A percentile compares a stretch with the other conserved stretches of the same genome.
Conservation (phyloP, 2,329 filamentous ascomycete genomes). For the Cladosporium austrohemisphaericum region DNA sequence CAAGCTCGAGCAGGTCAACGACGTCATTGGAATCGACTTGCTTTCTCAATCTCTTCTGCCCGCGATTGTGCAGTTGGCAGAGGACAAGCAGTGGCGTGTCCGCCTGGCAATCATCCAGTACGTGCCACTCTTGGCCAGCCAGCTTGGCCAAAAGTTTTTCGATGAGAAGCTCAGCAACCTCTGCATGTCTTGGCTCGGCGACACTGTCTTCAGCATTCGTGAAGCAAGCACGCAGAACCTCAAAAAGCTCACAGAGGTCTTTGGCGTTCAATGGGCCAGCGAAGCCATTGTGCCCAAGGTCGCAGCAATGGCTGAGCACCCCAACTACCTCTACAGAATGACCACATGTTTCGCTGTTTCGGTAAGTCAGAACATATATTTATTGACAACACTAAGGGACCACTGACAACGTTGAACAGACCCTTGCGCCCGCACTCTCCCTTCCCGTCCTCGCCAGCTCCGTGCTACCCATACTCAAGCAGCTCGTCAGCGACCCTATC, state of each 20-base stretch:
- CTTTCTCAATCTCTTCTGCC: constrained; percentile 95
- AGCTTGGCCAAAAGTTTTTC: constrained; percentile 95
- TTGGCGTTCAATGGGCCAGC: constrained; percentile 95
- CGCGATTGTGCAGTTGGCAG: constrained; percentile 93
- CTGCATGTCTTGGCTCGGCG: constrained; percentile 98
- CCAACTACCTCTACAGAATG: constrained; percentile 99
- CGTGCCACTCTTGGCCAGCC: constrained; percentile 90
- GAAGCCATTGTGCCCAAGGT: constrained; percentile 98
- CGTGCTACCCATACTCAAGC: constrained; percentile 93
- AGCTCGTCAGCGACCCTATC: constrained; percentile 89
- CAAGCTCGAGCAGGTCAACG: constrained; percentile 97
- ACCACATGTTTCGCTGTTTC: constrained; percentile 99
- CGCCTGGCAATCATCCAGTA: constrained; percentile 98
- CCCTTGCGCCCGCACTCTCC: constrained; percentile 86
- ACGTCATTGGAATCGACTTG: constrained; percentile 96
- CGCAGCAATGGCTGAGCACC: constrained; percentile 95
- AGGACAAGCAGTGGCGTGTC: constrained; percentile 99
- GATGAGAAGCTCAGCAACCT: constrained; percentile 93
- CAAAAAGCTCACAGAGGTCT: constrained; percentile 97
- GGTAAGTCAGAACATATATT: constrained; percentile 57
- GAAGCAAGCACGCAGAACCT: constrained; percentile 96
- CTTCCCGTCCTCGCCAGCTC: constrained; percentile 89
- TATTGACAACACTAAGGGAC: neutral
- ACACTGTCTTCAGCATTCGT: constrained; percentile 97
- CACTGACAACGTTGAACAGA: constrained; percentile 54